A percentile compares a stretch with the other conserved stretches of the same genome.
Evolutionary conservation across 2,329 filamentous ascomycete species (phyloP).

Genomic region (Blastomyces parvus): DNA sequence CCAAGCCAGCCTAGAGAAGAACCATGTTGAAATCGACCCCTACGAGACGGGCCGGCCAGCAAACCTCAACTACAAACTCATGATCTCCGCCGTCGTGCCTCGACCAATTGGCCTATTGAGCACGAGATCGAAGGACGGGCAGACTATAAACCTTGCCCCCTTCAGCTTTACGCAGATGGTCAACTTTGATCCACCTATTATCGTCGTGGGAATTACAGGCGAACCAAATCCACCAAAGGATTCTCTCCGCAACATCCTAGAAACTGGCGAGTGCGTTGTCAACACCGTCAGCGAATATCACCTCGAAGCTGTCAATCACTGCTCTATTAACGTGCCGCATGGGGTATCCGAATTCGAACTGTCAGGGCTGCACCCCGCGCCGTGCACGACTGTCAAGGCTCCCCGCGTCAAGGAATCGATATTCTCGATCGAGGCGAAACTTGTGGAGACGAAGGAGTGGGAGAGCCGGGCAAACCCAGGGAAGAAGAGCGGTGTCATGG

Average conservation of each 20-base stretch:
- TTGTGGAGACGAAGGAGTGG: constrained; percentile 67
- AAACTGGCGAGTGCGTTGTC: constrained; percentile 66
- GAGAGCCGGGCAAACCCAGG: constrained; percentile 61
- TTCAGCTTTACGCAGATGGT: constrained; percentile 82
- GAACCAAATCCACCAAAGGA: constrained; percentile 61
- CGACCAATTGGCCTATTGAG: constrained; percentile 64
- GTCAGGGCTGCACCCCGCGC: constrained; percentile 61
- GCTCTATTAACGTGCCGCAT: constrained; percentile 66
- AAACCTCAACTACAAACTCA: constrained; percentile 77
- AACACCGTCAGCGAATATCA: constrained; percentile 82
- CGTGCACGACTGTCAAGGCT: constrained; percentile 56
- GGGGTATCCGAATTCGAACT: constrained; percentile 71
- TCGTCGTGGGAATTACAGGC: constrained; percentile 55
- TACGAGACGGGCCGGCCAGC: constrained; percentile 59
- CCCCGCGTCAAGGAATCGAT: constrained; percentile 73
- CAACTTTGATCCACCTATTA: constrained; percentile 77
- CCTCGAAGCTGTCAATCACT: constrained; percentile 79
- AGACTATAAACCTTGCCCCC: constrained; percentile 66
- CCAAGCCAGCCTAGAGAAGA: constrained; percentile 42
- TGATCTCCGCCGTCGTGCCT: constrained; percentile 75
- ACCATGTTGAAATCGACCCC: constrained; percentile 72
- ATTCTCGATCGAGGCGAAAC: constrained; percentile 69
- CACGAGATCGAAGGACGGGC: constrained; percentile 53
- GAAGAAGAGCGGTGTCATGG: constrained; percentile 64
- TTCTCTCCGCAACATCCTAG: constrained; percentile 62